Evolutionary conservation across 2,329 filamentous ascomycete species (phyloP).

Genomic region (Alternaria sp.): DNA sequence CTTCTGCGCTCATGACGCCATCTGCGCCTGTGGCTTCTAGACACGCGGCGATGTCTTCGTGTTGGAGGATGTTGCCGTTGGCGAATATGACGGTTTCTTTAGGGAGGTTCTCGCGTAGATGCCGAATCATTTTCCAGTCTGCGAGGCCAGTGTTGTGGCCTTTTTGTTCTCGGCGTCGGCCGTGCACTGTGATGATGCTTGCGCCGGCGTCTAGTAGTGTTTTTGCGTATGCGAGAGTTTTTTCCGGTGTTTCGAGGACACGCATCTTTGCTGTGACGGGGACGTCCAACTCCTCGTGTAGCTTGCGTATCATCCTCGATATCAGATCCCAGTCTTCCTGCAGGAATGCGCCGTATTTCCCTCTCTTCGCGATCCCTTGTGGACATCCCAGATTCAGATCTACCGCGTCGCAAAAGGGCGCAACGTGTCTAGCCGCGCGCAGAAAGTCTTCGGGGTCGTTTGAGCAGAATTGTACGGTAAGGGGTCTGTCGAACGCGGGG

Average conservation of each 20-base stretch:
- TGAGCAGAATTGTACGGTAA: conserved; percentile 96
- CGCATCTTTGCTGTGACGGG: conserved; percentile 96
- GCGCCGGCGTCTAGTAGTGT: conserved; percentile 88
- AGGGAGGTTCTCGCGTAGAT: conserved; percentile 81
- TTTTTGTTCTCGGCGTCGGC: conserved; percentile 87
- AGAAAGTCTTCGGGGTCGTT: conserved; percentile 84
- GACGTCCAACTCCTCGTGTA: conserved; percentile 78
- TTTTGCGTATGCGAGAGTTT: conserved; percentile 85
- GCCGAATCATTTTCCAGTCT: conserved; percentile 86
- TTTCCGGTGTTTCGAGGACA: conserved; percentile 83
- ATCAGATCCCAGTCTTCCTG: conserved; percentile 92
- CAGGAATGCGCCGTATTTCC: conserved; percentile 91
- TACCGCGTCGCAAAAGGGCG: conserved; percentile 90
- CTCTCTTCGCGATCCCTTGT: conserved; percentile 89
- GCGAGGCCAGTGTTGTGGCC: conserved; percentile 92
- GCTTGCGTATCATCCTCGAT: conserved; percentile 78
- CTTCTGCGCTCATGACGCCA: conserved; percentile 94
- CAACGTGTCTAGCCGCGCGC: conserved; percentile 76
- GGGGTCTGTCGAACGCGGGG: conserved; percentile 79
- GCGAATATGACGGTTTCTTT: conserved; percentile 92
- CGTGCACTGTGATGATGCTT: conserved; percentile 92
- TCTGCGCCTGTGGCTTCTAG: conserved; percentile 86
- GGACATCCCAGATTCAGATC: conserved; percentile 96
- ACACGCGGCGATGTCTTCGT: conserved; percentile 77
- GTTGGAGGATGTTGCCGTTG: conserved; percentile 90